A percentile compares a stretch with the other conserved stretches of the same genome.
Conservation (phyloP, 805 yeast genomes). For the Candida andamanensis region DNA sequence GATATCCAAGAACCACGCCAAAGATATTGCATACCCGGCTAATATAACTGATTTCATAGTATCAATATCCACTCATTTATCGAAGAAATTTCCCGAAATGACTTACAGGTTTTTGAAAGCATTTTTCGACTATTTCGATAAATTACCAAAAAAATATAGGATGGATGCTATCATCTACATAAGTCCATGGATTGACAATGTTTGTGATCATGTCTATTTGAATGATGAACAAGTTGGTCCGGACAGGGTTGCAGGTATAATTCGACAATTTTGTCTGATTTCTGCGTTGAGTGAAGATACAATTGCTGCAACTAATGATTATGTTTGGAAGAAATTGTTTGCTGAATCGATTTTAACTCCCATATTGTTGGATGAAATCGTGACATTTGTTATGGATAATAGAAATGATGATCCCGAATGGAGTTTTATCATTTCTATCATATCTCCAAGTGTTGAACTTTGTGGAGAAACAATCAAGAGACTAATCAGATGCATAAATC, state of each 20-base stretch:
- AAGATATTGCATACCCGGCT: slow-evolving; percentile 62
- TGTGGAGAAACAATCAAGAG: slow-evolving; percentile 60
- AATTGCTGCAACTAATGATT: slow-evolving; percentile 50
- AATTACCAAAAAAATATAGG: slow-evolving; percentile 27
- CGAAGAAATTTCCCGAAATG: slow-evolving; percentile 51
- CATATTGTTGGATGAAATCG: slow-evolving; percentile 65
- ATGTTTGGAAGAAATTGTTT: slow-evolving; percentile 65
- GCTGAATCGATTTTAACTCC: slow-evolving; percentile 55
- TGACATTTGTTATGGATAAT: slow-evolving; percentile 68
- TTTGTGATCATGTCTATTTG: slow-evolving; percentile 52
- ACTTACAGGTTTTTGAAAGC: slow-evolving; percentile 59
- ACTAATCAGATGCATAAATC: slow-evolving; percentile 49
- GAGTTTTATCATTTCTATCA: slow-evolving; percentile 56
- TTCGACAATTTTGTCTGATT: slow-evolving; percentile 57
- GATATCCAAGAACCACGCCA: slow-evolving; percentile 47
- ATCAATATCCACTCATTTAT: slow-evolving; percentile 51
- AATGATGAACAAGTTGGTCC: slow-evolving; percentile 55
- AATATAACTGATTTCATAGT: slow-evolving; percentile 60
- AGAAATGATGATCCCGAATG: slow-evolving; percentile 72
- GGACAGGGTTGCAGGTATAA: slow-evolving; percentile 53
- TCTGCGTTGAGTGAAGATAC: slow-evolving; percentile 46
- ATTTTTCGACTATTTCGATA: slow-evolving; percentile 38
- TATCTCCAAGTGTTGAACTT: slow-evolving; percentile 70
- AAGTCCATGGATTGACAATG: slow-evolving; percentile 72
- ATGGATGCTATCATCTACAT: slow-evolving; percentile 47